Conservation (phyloP, 306 rosid genomes). For the Castanea mollissima region DNA sequence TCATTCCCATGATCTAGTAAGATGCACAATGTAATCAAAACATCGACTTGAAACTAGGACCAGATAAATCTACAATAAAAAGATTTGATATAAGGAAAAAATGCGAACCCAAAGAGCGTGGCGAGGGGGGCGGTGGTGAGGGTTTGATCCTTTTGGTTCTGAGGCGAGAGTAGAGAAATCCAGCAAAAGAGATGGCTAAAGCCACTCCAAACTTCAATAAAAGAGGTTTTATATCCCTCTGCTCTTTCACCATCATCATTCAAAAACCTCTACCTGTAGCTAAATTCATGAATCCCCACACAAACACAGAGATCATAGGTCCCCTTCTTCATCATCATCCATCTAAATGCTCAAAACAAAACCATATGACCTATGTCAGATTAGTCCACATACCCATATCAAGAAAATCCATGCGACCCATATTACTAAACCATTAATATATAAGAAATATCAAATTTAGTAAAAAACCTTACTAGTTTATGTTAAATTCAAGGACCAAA, state of each 20-base stretch:
- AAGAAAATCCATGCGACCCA: neutral
- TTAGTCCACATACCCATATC: neutral
- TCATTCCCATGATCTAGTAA: slow-evolving; percentile 41
- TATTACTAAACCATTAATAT: neutral
- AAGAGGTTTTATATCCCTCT: slow-evolving; percentile 49
- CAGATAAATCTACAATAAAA: neutral
- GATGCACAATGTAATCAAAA: neutral
- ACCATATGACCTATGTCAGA: slow-evolving; percentile 6
- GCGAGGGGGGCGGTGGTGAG: slow-evolving; percentile 32
- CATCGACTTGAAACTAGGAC: neutral
- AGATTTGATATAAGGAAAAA: neutral
- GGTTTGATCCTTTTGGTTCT: slow-evolving; percentile 41
- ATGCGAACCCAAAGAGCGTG: slow-evolving; percentile 48
- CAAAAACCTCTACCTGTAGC: slow-evolving; percentile 10
- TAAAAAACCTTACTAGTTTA: too few relatives aligned
- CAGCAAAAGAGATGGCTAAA: slow-evolving; percentile 71
- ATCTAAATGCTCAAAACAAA: slow-evolving; percentile 34
- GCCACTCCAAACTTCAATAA: slow-evolving; percentile 65
- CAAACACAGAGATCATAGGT: slow-evolving; percentile 14
- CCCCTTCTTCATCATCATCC: slow-evolving; percentile 59
- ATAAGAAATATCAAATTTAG: neutral
- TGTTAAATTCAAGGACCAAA: neutral
- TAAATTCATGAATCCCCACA: slow-evolving; percentile 23
- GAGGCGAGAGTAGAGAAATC: slow-evolving; percentile 54
- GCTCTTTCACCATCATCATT: slow-evolving; percentile 30